Evolutionary conservation across 768 basidiomycete species (phyloP), one percentile per base, ranked within the genome.

Genomic region (Floccularia luteovirens): DNA sequence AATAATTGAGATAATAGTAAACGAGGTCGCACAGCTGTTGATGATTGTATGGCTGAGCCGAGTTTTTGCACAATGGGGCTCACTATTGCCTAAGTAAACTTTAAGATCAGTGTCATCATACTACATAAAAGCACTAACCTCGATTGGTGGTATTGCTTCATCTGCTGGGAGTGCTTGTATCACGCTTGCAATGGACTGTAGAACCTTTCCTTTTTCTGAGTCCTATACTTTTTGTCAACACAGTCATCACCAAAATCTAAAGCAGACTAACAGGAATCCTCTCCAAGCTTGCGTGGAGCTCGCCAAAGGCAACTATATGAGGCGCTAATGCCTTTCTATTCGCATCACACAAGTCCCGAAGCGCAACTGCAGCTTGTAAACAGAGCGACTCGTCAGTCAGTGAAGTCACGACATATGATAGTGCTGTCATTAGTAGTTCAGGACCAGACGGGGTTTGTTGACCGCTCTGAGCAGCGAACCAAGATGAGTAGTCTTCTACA

Each of bases 171-270:
- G 60, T 0, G 92, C 93, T 51, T 96, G 89, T 23, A 96, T 86
- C 2, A 97, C 90, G 46, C 91, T 94, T 1, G 90, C 80, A 38
- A 97, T 93, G 0, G 86, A 89, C 55, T 96, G 87, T 32, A 96
- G 64, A 1, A 96, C 88, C 60, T 93, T 96, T 48, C 79, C 76
- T 61, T 86, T 87, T 59, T 94, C 91, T 16, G 81, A 77, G 49
- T 89, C 86, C 82, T 87, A 48, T 20, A 30, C 25, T 14, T 31
- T 16, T 19, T 25, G 20, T 19, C 16, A 23, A 41, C 31, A 54
- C 36, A 21, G 24, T 19, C 22, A 37, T 17, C 20, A 41, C 24
- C 6, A 14, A 17, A n/a, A n/a, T n/a, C 19, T 17, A 30, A 24
- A 27, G 41, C 27, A 4, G 2, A 62, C 80, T 43, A 48, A 90